Evolutionary conservation across 1,139 yeast genomes (phyloP).

Genomic region (Suhomyces bokatorum): DNA sequence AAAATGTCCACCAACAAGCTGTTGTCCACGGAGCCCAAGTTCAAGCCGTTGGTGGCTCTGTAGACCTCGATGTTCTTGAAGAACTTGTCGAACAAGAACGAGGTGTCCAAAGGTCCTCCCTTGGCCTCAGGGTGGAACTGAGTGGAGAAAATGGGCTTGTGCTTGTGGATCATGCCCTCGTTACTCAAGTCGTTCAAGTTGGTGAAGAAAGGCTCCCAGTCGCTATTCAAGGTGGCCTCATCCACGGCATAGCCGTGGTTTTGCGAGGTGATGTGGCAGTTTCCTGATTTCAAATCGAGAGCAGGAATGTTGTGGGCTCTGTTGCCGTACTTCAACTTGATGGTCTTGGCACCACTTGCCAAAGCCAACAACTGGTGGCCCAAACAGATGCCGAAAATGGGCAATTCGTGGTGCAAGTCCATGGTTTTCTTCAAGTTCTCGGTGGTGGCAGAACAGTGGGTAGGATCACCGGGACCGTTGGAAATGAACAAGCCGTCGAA

Average conservation of each 20-base stretch:
- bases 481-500: slow-evolving; percentile 95
- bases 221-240: slow-evolving; percentile 67
- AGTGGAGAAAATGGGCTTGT: slow-evolving; percentile 88
- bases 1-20: slow-evolving; percentile 75
- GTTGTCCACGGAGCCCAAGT: slow-evolving; percentile 46
- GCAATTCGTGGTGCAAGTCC: slow-evolving; percentile 63
- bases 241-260: slow-evolving; percentile 99
- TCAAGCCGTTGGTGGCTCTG: slow-evolving; percentile 47
- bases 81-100: slow-evolving; percentile 87
- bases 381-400: slow-evolving; percentile 94
- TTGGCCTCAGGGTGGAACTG: slow-evolving; percentile 99
- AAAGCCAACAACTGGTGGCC: slow-evolving; percentile 96
- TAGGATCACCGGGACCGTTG: slow-evolving; percentile 98
- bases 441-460: slow-evolving; percentile 83
- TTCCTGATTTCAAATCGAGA: slow-evolving; percentile 82
- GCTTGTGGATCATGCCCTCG: slow-evolving; percentile 91
- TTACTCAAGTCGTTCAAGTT: slow-evolving; percentile 93
- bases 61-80: slow-evolving; percentile 66
- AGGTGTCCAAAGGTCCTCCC: slow-evolving; percentile 96
- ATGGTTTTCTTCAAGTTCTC: slow-evolving; percentile 72
- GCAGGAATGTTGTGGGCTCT: slow-evolving; percentile 99
- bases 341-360: slow-evolving; percentile 91
- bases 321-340: slow-evolving; percentile 94
- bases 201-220: slow-evolving; percentile 83
- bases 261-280: slow-evolving; percentile 96